Evolutionary conservation across 306 rosid species (phyloP).

Genomic region (Cajanus cajan): DNA sequence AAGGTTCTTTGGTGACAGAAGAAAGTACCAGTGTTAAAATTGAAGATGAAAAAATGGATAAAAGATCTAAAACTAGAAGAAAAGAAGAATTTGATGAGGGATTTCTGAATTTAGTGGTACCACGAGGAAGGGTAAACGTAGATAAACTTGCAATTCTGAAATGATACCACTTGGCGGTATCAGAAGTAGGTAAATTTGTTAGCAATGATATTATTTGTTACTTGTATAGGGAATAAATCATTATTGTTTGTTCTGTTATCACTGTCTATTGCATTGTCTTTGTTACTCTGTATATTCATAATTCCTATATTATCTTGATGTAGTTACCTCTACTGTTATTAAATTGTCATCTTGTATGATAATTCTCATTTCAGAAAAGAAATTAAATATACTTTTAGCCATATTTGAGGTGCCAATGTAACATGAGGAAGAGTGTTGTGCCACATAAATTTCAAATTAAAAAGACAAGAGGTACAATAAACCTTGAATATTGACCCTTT

Average conservation of each 20-base stretch:
- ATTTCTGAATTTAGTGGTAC: conserved; percentile 39
- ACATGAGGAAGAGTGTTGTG: too few species aligned
- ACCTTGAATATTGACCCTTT: too few species aligned
- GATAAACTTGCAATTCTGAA: conserved; percentile 76
- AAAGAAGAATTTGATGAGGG: conserved; percentile 40
- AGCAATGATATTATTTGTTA: not conserved
- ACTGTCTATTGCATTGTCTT: not conserved
- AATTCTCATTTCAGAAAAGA: too few species aligned
- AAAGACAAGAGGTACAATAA: too few species aligned
- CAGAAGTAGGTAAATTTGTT: not conserved
- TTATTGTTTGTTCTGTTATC: not conserved
- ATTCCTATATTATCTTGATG: not conserved
- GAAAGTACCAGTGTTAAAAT: not conserved
- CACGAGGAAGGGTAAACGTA: conserved; percentile 59
- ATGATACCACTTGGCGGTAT: conserved; percentile 21
- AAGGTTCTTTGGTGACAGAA: conserved; percentile 24
- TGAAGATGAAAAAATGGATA: conserved; percentile 34
- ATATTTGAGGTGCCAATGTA: too few species aligned
- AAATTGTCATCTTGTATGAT: not conserved
- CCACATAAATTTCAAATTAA: too few species aligned
- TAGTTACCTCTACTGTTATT: not conserved
- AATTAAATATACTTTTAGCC: too few species aligned
- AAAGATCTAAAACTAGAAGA: conserved; percentile 38
- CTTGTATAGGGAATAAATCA: not conserved
- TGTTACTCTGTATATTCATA: not conserved